Base-by-base conservation (phyloP, 129 eudicot species). In the Lactuca saligna region DNA sequence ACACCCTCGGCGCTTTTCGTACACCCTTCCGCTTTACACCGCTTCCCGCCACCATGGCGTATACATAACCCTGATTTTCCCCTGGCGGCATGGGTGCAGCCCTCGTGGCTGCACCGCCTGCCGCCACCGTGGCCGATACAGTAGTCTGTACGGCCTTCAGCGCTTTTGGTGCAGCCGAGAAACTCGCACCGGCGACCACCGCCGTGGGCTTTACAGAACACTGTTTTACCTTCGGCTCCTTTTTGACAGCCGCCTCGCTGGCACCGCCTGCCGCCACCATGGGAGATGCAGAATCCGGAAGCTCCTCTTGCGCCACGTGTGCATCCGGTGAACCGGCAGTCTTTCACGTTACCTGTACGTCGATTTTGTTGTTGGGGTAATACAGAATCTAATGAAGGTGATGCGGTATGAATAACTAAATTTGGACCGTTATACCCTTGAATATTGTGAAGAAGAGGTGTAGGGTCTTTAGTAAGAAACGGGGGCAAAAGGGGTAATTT, bases 81-180 rank as follows among this genome's bases (percentile, higher is more conserved):
- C 62, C 97, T 79, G 3, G 97, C 88, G 53, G 97, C 97, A 25
- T 81, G 95, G 51, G 82, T 34, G 75, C 97, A 91, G 1, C 91
- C 96, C 1, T 73, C 83, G 39, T 84, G 83, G 70, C 71, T 78
- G 77, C 97, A 91, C 61, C 96, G 83, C 67, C 79, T 79, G 49
- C 97, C 97, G 4, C 97, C 97, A 3, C 97, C 97, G 49, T 91
- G 97, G 11, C 74, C 87, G 29, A 91, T 91, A 75, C 97, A 91
- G 80, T 41, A 82, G 55, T 86, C 86, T 7, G 97, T 91, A 1
- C 91, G 81, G 14, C 97, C 97, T 71, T 88, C 97, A 0, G 97
- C 97, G 15, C 97, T 86, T 71, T 88, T 91, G 12, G 89, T 86
- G 74, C 97, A 91, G 6, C 94, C 97, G 15, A 82, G 88, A 74